phyloP scores from a whole-genome alignment of 2,329 filamentous ascomycete species.

The Claviceps humidiphila region DNA sequence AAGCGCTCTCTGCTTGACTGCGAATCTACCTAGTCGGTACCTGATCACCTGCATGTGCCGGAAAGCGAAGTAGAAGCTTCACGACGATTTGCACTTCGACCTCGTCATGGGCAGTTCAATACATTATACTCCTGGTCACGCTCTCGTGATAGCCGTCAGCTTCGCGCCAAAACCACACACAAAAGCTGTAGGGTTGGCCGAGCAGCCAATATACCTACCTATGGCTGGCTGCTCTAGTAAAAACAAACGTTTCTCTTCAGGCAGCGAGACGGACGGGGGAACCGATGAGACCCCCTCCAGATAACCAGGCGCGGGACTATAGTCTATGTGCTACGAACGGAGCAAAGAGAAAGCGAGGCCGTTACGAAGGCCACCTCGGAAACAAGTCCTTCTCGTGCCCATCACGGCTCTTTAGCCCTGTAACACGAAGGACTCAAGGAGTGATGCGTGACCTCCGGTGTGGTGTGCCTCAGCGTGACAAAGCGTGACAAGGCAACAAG shows the following conservation, averaged over 20 bases:
- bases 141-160: slow-evolving; percentile 10
- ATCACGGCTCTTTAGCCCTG: not conserved
- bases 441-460: not conserved
- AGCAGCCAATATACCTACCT: not conserved
- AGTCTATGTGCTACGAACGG: slow-evolving; percentile 1
- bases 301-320: not conserved
- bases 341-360: slow-evolving; percentile 3
- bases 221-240: not conserved
- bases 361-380: not conserved
- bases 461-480: not conserved
- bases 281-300: not conserved
- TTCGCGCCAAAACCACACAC: not conserved
- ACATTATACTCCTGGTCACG: slow-evolving; percentile 2
- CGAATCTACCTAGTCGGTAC: not conserved
- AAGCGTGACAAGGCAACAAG: not conserved
- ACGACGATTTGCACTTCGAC: not conserved
- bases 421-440: not conserved
- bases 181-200: not conserved
- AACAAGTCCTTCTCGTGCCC: not conserved
- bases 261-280: slow-evolving; percentile 1
- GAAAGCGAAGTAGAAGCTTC: not conserved
- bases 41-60: not conserved
- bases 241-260: slow-evolving; percentile 4
- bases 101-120: not conserved
- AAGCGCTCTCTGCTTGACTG: too few relatives aligned